A percentile compares a stretch with the other conserved stretches of the same genome.
Conservation (phyloP, 2,329 filamentous ascomycete genomes). For the Stachybotrys chartarum region DNA sequence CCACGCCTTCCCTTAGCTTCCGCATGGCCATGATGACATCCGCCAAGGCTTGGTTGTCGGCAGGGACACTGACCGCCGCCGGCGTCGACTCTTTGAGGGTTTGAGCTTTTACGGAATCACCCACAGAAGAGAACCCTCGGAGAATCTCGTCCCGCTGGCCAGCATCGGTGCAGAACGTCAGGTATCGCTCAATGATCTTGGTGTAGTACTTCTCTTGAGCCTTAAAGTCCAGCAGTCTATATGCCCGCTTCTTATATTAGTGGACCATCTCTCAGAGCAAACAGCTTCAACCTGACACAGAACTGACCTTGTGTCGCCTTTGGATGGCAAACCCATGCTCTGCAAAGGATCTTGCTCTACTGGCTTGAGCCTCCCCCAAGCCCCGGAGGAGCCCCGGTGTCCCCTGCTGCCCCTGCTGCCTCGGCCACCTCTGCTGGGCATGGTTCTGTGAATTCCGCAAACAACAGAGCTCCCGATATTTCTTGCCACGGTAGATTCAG, state of each 20-base stretch:
- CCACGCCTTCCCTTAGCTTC: conserved; percentile 85
- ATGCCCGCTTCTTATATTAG: not conserved
- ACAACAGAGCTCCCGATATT: not conserved
- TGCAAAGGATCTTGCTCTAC: conserved; percentile 71
- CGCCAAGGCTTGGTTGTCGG: conserved; percentile 57
- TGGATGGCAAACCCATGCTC: conserved; percentile 77
- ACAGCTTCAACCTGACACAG: not conserved
- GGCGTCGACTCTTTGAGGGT: conserved; percentile 2
- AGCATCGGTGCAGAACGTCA: conserved; percentile 76
- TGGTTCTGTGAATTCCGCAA: conserved; percentile 4
- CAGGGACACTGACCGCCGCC: conserved; percentile 4
- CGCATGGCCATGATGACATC: conserved; percentile 77
- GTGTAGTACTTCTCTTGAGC: conserved; percentile 80
- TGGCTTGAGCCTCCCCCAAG: conserved; percentile 68
- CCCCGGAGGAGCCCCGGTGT: conserved; percentile 31
- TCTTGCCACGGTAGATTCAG: too few species aligned
- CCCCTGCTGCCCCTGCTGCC: conserved; percentile 15
- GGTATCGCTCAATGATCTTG: conserved; percentile 81
- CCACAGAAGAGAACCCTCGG: conserved; percentile 63
- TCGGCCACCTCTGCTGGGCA: conserved; percentile 22
- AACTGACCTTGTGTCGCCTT: conserved; percentile 74
- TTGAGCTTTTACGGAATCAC: conserved; percentile 2
- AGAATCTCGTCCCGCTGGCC: conserved; percentile 67
- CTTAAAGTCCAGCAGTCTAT: conserved; percentile 64
- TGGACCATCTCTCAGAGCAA: not conserved